These are phyloP conservation scores for Babesia microti DNA, from an alignment of 169 alveolate species.

Conservation along the genomic window DNA sequence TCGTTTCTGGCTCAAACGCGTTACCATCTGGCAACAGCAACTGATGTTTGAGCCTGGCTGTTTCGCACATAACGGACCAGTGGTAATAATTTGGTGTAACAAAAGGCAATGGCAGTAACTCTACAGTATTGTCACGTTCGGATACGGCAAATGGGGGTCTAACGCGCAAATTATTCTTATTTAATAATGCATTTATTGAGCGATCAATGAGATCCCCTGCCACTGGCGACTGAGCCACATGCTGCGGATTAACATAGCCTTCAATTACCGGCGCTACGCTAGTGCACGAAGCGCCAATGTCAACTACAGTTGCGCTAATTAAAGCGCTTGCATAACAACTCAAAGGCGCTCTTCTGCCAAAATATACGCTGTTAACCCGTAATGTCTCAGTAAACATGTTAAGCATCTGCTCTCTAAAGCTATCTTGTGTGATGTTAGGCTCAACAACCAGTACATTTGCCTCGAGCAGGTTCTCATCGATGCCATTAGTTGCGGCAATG, in stretches of 20 bases:
- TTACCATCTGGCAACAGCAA: slow-evolving; percentile 56
- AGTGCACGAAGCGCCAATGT: slow-evolving; percentile 57
- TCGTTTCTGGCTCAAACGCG: slow-evolving; percentile 23
- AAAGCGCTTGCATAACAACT: slow-evolving; percentile 59
- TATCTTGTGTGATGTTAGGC: slow-evolving; percentile 46
- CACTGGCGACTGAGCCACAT: slow-evolving; percentile 49
- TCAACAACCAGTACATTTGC: slow-evolving; percentile 53
- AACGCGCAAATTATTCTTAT: slow-evolving; percentile 20
- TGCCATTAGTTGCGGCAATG: slow-evolving; percentile 50
- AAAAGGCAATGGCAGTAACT: slow-evolving; percentile 38
- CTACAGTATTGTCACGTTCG: slow-evolving; percentile 12
- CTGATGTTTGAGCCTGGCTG: slow-evolving; percentile 48
- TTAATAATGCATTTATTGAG: slow-evolving; percentile 35
- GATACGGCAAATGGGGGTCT: slow-evolving; percentile 43
- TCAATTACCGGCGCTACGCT: slow-evolving; percentile 52
- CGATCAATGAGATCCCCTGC: slow-evolving; percentile 61
- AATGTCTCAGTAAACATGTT: slow-evolving; percentile 48
- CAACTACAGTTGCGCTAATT: slow-evolving; percentile 51
- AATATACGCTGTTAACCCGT: slow-evolving; percentile 44
- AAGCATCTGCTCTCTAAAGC: slow-evolving; percentile 42
- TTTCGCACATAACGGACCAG: slow-evolving; percentile 52
- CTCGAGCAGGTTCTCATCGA: slow-evolving; percentile 52
- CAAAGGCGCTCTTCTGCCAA: slow-evolving; percentile 53
- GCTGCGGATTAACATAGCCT: slow-evolving; percentile 53
- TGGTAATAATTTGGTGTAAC: slow-evolving; percentile 47